Conservation (phyloP, 768 basidiomycete genomes). For the Dioszegia crocea region DNA sequence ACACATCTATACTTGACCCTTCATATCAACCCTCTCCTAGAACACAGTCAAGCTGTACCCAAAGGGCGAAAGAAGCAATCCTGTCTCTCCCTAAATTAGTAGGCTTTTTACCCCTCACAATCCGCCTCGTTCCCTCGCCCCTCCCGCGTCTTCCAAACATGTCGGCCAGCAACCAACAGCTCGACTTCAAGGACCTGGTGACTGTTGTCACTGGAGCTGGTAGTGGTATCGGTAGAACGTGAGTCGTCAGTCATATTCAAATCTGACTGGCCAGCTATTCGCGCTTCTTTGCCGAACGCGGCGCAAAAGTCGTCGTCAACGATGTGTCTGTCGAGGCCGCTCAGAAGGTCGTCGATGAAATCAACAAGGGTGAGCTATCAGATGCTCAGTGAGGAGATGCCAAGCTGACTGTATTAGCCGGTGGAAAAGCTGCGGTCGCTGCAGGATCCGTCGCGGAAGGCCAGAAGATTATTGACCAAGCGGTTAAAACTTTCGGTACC, state of each 20-base stretch:
- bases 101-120: slow-evolving; percentile 6
- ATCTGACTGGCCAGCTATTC: slow-evolving; percentile 64
- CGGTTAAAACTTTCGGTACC: slow-evolving; percentile 74
- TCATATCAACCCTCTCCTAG: too few relatives aligned
- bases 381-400: background rate
- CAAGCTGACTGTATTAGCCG: slow-evolving; percentile 56
- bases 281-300: slow-evolving; percentile 81
- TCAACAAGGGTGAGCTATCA: slow-evolving; percentile 62
- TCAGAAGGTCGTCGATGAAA: slow-evolving; percentile 86
- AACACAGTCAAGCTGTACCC: too few relatives aligned
- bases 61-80: background rate
- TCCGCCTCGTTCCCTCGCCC: background rate
- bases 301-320: slow-evolving; percentile 91
- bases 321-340: slow-evolving; percentile 85
- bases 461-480: slow-evolving; percentile 75
- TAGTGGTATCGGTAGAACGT: slow-evolving; percentile 89
- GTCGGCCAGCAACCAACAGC: slow-evolving; percentile 1
- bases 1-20: too few relatives aligned
- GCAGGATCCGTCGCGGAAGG: slow-evolving; percentile 84
- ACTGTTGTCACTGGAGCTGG: slow-evolving; percentile 94
- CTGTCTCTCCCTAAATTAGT: slow-evolving; percentile 7
- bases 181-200: slow-evolving; percentile 53
- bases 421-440: slow-evolving; percentile 83
- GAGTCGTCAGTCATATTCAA: slow-evolving; percentile 45
- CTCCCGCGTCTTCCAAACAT: background rate